These are phyloP conservation scores for Kwoniella heveanensis DNA, from an alignment of 768 basidiomycete genomes.

Conservation along the genomic window DNA sequence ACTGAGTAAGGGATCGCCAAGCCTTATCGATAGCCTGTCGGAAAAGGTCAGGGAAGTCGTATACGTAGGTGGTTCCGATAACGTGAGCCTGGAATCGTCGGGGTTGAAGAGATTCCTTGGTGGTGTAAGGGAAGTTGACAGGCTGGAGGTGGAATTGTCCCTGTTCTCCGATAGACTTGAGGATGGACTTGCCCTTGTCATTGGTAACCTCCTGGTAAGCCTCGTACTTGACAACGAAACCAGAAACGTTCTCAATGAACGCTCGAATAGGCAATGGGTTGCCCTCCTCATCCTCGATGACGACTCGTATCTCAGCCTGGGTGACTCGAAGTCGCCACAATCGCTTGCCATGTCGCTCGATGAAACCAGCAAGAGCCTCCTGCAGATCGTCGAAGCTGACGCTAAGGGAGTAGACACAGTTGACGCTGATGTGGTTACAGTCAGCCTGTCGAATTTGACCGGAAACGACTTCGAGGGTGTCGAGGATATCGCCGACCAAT, in stretches of 20 bases:
- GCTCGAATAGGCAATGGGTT: constrained; percentile 95
- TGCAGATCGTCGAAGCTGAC: constrained; percentile 96
- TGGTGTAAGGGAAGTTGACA: constrained; percentile 88
- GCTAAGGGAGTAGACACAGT: constrained; percentile 94
- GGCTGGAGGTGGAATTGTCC: constrained; percentile 95
- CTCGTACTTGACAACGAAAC: constrained; percentile 97
- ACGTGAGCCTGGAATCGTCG: constrained; percentile 99
- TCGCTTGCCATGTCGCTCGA: constrained; percentile 96
- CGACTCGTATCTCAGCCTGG: constrained; percentile 93
- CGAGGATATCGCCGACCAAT: constrained; percentile 87
- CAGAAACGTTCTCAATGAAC: constrained; percentile 97
- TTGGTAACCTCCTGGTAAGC: constrained; percentile 97
- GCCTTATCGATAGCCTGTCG: constrained; percentile 92
- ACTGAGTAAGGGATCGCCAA: constrained; percentile 68
- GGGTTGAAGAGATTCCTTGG: constrained; percentile 96
- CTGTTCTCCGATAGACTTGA: constrained; percentile 97
- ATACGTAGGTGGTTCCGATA: constrained; percentile 96
- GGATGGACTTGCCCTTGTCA: constrained; percentile 89
- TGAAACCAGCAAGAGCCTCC: constrained; percentile 96
- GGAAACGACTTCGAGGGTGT: constrained; percentile 90
- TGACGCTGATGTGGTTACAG: constrained; percentile 98
- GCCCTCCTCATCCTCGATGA: constrained; percentile 90
- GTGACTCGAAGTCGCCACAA: constrained; percentile 98
- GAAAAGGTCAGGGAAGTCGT: constrained; percentile 99
- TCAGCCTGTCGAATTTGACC: constrained; percentile 88